Percentiles rank a stretch among this genome's conserved stretches.
Evolutionary conservation across 2,329 filamentous ascomycete species (phyloP).

Genomic region (Diaporthe humulicola): DNA sequence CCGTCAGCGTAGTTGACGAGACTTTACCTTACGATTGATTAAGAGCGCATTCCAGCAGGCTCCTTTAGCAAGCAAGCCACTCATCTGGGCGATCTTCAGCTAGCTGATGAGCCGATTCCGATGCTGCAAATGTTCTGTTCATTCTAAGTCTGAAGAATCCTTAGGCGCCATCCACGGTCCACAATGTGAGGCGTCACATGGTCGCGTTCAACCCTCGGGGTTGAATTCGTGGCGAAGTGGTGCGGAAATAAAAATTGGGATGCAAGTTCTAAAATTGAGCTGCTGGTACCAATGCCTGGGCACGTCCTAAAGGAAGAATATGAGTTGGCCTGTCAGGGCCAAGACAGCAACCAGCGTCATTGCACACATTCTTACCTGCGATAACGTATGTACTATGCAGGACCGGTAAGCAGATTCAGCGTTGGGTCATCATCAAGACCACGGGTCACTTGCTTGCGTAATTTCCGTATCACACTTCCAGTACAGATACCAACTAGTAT

Average conservation of each 20-base stretch:
- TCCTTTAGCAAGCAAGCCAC: not conserved
- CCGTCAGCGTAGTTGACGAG: not conserved
- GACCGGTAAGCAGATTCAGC: not conserved
- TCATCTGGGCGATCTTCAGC: not conserved
- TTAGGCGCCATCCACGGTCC: not conserved
- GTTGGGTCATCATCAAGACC: not conserved
- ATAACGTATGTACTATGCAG: not conserved
- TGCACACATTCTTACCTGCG: not conserved
- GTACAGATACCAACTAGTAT: conserved; percentile 34
- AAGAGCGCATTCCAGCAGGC: not conserved
- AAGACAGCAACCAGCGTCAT: conserved; percentile 5
- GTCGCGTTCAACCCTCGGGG: not conserved
- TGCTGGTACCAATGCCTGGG: not conserved
- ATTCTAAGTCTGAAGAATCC: not conserved
- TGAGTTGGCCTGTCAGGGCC: not conserved
- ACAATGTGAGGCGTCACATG: not conserved
- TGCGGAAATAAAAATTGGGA: not conserved
- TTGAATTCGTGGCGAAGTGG: conserved; percentile 1
- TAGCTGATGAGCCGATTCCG: not conserved
- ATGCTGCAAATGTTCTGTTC: not conserved
- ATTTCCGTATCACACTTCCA: not conserved
- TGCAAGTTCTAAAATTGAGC: not conserved
- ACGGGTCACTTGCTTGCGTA: not conserved
- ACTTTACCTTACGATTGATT: not conserved
- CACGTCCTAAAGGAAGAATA: not conserved